Conservation (phyloP, 108 stramenopile species). For the Skeletonema costatum region DNA sequence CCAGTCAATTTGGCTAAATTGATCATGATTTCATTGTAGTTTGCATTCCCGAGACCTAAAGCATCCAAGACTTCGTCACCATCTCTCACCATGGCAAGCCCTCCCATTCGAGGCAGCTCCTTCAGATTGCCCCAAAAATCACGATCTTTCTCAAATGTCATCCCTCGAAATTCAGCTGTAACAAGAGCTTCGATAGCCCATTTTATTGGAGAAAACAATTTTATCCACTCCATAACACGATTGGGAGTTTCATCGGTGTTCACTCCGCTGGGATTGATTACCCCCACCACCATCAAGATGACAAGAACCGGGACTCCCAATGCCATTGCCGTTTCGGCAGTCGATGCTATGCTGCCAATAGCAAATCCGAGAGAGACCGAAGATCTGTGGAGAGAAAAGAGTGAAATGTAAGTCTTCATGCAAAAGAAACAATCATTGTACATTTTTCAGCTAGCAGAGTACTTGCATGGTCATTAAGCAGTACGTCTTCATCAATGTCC, state of each 20-base stretch:
- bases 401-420: no score
- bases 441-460: no score
- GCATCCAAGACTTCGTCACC: constrained; percentile 82
- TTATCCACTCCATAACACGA: constrained; percentile 49
- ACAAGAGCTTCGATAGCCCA: constrained; percentile 85
- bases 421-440: no score
- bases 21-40: constrained; percentile 56
- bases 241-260: constrained; percentile 51
- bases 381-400: neutral
- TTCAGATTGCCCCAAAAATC: constrained; percentile 40
- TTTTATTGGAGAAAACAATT: constrained; percentile 66
- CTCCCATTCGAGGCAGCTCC: constrained; percentile 81
- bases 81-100: constrained; percentile 76
- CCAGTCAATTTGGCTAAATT: constrained; percentile 54
- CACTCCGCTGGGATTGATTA: constrained; percentile 89
- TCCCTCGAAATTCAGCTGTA: constrained; percentile 73
- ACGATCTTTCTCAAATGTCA: constrained; percentile 61
- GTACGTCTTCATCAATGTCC: constrained; percentile 63
- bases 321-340: constrained; percentile 68
- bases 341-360: constrained; percentile 67
- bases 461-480: constrained; percentile 64
- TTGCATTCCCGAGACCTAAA: constrained; percentile 61
- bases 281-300: constrained; percentile 68
- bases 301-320: constrained; percentile 54
- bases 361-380: constrained; percentile 83